Conservation (phyloP, 2,329 filamentous ascomycete genomes). For the Nigrograna mackinnonii region DNA sequence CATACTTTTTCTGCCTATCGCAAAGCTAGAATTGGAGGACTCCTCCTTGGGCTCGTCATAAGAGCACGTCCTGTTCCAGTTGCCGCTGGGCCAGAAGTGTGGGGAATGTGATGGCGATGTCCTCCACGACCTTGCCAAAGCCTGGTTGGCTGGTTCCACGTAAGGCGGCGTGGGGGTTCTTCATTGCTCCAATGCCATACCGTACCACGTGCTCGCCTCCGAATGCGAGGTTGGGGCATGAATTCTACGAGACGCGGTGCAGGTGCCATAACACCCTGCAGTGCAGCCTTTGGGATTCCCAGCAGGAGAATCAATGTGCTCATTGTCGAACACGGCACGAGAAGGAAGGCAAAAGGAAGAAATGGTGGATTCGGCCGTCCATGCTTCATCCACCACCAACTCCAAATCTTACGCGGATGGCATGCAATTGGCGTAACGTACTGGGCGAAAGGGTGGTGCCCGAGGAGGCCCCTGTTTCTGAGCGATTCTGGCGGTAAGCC, state of each 20-base stretch:
- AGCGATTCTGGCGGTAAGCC: constrained; percentile 31
- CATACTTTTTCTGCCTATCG: too few relatives aligned
- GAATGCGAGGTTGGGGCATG: not conserved
- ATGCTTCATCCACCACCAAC: constrained; percentile 10
- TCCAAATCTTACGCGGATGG: constrained; percentile 35
- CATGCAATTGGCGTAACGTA: constrained; percentile 36
- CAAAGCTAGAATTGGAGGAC: too few relatives aligned
- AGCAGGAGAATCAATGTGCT: not conserved
- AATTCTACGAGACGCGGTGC: not conserved
- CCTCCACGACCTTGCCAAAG: too few relatives aligned
- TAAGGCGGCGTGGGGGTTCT: too few relatives aligned
- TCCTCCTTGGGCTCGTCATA: too few relatives aligned
- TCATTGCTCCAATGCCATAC: not conserved
- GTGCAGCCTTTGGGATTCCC: not conserved
- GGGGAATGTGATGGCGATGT: too few relatives aligned
- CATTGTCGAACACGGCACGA: not conserved
- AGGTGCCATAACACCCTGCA: too few relatives aligned
- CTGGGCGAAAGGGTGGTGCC: constrained; percentile 26
- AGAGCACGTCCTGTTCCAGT: too few relatives aligned
- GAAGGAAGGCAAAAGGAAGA: too few relatives aligned
- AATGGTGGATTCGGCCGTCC: too few relatives aligned
- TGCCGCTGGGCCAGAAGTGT: too few relatives aligned
- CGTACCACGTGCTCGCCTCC: not conserved
- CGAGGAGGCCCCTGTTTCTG: constrained; percentile 24
- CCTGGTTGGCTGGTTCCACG: too few relatives aligned